A percentile compares a stretch with the other conserved stretches of the same genome.
Evolutionary conservation across 75 land plant species (phyloP).

Genomic region (Picea glauca): DNA sequence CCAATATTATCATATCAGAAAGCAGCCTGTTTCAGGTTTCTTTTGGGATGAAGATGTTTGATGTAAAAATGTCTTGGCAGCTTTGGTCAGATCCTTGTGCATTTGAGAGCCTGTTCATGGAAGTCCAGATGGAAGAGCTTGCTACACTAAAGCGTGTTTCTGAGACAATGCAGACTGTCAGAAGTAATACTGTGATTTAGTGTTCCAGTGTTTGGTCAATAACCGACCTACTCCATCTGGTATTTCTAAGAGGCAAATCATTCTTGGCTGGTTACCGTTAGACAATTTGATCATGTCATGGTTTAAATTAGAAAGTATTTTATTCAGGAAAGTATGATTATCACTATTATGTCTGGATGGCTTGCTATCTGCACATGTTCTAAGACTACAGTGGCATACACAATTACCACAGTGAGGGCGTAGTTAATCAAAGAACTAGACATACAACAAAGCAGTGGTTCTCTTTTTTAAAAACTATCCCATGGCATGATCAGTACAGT

Average conservation of each 20-base stretch:
- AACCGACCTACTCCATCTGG: neutral
- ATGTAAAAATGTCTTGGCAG: neutral
- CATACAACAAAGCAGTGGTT: neutral
- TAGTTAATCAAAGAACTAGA: neutral
- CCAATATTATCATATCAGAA: neutral
- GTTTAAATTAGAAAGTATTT: neutral
- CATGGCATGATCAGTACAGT: neutral
- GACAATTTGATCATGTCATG: neutral
- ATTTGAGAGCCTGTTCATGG: slow-evolving; percentile 3
- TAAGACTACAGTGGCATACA: neutral
- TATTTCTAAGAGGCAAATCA: slow-evolving; percentile 42
- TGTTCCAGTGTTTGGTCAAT: slow-evolving; percentile 3
- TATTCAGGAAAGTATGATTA: slow-evolving; percentile 8
- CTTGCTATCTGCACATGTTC: no score
- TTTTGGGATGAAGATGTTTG: slow-evolving; percentile 3
- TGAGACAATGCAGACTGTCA: slow-evolving; percentile 4
- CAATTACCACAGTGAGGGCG: no score
- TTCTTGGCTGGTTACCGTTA: slow-evolving; percentile 47
- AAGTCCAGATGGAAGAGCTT: slow-evolving; percentile 3
- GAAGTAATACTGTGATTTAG: neutral
- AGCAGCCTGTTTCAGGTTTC: neutral
- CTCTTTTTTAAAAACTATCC: neutral
- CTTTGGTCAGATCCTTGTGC: neutral
- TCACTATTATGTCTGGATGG: neutral
- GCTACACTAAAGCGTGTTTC: neutral